Conservation (phyloP, 139 green algal genomes). For the Closterium sp. region DNA sequence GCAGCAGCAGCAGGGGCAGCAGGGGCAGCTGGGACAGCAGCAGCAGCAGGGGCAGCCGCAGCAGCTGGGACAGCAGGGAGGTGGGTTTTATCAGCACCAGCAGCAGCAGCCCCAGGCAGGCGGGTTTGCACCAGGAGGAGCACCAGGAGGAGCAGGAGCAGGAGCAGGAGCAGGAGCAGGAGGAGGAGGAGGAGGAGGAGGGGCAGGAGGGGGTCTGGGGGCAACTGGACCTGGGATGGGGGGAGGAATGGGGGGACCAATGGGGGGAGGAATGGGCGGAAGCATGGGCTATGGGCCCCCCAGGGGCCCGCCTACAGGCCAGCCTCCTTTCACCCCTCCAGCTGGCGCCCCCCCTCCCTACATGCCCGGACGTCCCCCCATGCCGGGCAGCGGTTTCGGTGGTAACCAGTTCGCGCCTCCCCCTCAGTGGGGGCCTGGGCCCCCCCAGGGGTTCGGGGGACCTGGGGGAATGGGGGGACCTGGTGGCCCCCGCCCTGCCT, state of each 20-base stretch:
- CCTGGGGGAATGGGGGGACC: not conserved
- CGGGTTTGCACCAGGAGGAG: not conserved
- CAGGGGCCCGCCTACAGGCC: not conserved
- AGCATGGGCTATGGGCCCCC: not conserved
- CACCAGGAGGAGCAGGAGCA: too few relatives aligned
- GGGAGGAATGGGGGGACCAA: not conserved
- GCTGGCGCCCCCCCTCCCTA: not conserved
- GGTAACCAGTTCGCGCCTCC: not conserved
- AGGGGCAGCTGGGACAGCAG: not conserved
- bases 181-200: not conserved
- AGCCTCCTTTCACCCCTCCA: not conserved
- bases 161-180: not conserved
- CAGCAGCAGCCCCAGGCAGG: not conserved
- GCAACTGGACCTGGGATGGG: not conserved
- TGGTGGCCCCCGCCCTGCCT: too few relatives aligned
- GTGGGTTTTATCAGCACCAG: too few relatives aligned
- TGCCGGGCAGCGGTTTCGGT: not conserved
- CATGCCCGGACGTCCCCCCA: not conserved
- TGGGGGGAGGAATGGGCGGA: not conserved
- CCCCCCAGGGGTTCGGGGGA: not conserved
- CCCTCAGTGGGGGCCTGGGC: not conserved
- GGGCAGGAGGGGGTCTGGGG: too few relatives aligned
- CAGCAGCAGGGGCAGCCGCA: too few relatives aligned
- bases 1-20: not conserved
- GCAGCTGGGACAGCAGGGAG: too few relatives aligned